phyloP scores from a whole-genome alignment of 2,329 filamentous ascomycete species.

The Alternaria novae-zelandiae region DNA sequence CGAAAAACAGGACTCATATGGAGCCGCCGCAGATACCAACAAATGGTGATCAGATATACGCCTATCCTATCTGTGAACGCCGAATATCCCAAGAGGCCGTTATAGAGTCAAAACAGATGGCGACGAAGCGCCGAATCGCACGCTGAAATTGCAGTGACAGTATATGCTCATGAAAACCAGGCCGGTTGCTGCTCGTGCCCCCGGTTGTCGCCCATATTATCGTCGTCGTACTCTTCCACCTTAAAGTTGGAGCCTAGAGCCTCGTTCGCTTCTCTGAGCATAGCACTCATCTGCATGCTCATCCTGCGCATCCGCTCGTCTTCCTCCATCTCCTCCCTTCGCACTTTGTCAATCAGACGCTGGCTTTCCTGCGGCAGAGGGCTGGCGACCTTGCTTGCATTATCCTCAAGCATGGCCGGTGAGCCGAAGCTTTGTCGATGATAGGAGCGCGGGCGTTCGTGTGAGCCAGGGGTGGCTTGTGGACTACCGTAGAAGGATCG shows the following conservation, averaged over 20 bases:
- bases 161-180: not conserved
- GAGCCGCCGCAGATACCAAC: not conserved
- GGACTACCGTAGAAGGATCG: conserved; percentile 25
- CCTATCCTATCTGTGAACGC: not conserved
- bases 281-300: conserved; percentile 78
- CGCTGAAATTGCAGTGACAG: not conserved
- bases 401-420: conserved; percentile 29
- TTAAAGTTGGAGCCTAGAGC: conserved; percentile 68
- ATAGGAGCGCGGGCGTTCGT: conserved; percentile 31
- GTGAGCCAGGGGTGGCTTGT: conserved; percentile 14
- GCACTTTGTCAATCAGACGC: conserved; percentile 72
- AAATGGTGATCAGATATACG: not conserved
- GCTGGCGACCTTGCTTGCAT: conserved; percentile 26
- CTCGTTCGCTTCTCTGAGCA: conserved; percentile 89
- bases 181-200: not conserved
- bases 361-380: conserved; percentile 69
- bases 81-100: not conserved
- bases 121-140: not conserved
- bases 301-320: conserved; percentile 81
- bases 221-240: conserved; percentile 43
- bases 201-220: conserved; percentile 11
- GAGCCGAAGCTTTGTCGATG: conserved; percentile 43
- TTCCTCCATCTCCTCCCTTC: conserved; percentile 75
- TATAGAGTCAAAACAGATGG: not conserved
- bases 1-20: not conserved